Conservation (phyloP, 2,329 filamentous ascomycete species). For the Trichoderma sp. region DNA sequence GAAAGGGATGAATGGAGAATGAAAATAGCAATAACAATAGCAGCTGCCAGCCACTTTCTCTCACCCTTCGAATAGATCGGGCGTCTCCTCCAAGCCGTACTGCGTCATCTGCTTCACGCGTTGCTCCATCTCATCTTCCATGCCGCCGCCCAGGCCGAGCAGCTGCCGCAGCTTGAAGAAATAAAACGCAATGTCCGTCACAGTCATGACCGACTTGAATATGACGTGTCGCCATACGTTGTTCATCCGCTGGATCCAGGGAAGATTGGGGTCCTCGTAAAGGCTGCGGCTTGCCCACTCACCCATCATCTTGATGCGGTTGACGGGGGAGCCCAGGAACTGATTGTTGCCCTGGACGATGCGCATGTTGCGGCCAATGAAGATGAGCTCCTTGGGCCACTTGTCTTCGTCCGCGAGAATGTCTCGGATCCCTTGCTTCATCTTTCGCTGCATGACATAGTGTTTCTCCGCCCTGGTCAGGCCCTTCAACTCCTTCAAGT, state of each 20-base stretch:
- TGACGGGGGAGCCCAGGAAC: slow-evolving; percentile 84
- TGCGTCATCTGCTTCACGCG: slow-evolving; percentile 85
- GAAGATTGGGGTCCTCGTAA: slow-evolving; percentile 70
- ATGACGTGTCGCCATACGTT: slow-evolving; percentile 77
- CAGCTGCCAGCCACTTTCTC: background rate
- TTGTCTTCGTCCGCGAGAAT: slow-evolving; percentile 83
- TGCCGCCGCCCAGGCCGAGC: slow-evolving; percentile 74
- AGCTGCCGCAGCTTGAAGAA: slow-evolving; percentile 76
- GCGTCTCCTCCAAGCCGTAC: slow-evolving; percentile 87
- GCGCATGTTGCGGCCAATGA: slow-evolving; percentile 87
- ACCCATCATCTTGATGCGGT: slow-evolving; percentile 91
- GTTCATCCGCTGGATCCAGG: slow-evolving; percentile 60
- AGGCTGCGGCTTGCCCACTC: slow-evolving; percentile 84
- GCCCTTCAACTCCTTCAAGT: slow-evolving; percentile 60
- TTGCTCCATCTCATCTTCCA: slow-evolving; percentile 92
- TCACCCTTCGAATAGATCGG: slow-evolving; percentile 83
- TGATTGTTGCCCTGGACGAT: slow-evolving; percentile 95
- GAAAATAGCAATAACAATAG: background rate
- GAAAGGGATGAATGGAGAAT: background rate
- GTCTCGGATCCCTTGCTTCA: slow-evolving; percentile 67
- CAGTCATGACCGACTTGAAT: slow-evolving; percentile 76
- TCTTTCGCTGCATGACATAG: slow-evolving; percentile 84
- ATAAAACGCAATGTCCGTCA: slow-evolving; percentile 81
- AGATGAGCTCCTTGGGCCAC: slow-evolving; percentile 88
- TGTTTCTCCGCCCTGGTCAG: slow-evolving; percentile 69